Evolutionary conservation across 176 grass and related monocot genomes (phyloP).

Genomic region (Aegilops longissima): DNA sequence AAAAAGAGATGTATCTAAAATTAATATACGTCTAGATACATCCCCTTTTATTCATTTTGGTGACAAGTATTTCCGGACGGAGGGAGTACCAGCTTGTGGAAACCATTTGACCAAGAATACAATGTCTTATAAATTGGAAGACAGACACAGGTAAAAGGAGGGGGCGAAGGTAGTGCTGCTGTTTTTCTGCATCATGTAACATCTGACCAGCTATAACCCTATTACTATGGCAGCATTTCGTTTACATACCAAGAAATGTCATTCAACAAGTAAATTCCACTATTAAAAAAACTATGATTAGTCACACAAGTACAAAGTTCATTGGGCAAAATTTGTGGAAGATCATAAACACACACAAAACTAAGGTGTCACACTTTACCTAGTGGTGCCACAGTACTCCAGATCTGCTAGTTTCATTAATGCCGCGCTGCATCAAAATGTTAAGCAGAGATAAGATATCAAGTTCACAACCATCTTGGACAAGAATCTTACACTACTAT

Average conservation of each 20-base stretch:
- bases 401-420: conserved; percentile 90
- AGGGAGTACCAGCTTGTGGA: too few relatives aligned
- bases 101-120: background rate
- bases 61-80: too few relatives aligned
- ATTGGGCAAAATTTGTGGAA: background rate
- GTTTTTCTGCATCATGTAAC: background rate
- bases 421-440: conserved; percentile 58
- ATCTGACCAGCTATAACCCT: background rate
- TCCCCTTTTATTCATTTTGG: too few relatives aligned
- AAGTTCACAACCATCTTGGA: conserved; percentile 14
- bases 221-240: background rate
- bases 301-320: background rate
- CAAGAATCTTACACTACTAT: background rate
- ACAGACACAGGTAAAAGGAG: background rate
- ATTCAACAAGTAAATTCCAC: background rate
- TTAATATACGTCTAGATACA: too few relatives aligned
- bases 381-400: conserved; percentile 95
- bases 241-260: background rate
- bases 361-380: conserved; percentile 41
- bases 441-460: conserved; percentile 19
- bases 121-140: background rate
- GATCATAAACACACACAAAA: background rate
- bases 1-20: too few relatives aligned
- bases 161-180: background rate
- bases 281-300: too few relatives aligned